Percentiles rank a stretch among this genome's conserved stretches.
phyloP scores from a whole-genome alignment of 2,329 filamentous ascomycete species.

The Biscogniauxia sp. region DNA sequence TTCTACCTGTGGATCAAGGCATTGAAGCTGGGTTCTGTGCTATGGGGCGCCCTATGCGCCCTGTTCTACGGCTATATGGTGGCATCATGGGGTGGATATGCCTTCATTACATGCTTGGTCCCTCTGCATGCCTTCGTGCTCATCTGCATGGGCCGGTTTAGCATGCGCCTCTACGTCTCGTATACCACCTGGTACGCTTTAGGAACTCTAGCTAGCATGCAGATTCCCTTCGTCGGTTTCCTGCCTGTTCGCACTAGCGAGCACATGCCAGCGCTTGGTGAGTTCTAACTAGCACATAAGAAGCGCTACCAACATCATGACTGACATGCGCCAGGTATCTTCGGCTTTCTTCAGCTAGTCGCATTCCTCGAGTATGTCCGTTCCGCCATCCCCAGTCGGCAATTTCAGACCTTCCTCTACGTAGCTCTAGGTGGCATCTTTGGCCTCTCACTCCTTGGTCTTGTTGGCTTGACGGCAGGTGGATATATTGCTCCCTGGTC shows the following conservation, averaged over 20 bases:
- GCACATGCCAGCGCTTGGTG: constrained; percentile 95
- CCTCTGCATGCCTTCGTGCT: constrained; percentile 92
- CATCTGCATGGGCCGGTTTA: constrained; percentile 95
- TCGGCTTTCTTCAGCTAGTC: constrained; percentile 90
- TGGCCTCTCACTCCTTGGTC: constrained; percentile 65
- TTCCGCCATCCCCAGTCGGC: constrained; percentile 82
- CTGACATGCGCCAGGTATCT: constrained; percentile 64
- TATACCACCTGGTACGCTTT: constrained; percentile 98
- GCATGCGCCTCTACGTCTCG: constrained; percentile 87
- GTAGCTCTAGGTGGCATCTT: constrained; percentile 74
- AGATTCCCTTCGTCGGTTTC: constrained; percentile 98
- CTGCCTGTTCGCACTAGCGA: constrained; percentile 94
- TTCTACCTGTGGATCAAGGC: constrained; percentile 99
- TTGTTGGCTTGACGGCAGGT: constrained; percentile 84
- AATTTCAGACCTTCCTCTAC: constrained; percentile 88
- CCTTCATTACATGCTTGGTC: constrained; percentile 97
- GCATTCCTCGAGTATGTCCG: constrained; percentile 90
- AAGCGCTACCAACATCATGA: neutral
- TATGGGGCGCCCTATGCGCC: constrained; percentile 92
- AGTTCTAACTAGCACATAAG: constrained; percentile 28
- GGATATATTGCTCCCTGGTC: constrained; percentile 97
- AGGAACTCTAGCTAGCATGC: constrained; percentile 96
- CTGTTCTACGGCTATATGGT: constrained; percentile 99
- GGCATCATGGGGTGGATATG: constrained; percentile 98
- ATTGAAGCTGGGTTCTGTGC: constrained; percentile 90